phyloP scores from a whole-genome alignment of 306 rosid genomes.

The Medicago ruthenica region DNA sequence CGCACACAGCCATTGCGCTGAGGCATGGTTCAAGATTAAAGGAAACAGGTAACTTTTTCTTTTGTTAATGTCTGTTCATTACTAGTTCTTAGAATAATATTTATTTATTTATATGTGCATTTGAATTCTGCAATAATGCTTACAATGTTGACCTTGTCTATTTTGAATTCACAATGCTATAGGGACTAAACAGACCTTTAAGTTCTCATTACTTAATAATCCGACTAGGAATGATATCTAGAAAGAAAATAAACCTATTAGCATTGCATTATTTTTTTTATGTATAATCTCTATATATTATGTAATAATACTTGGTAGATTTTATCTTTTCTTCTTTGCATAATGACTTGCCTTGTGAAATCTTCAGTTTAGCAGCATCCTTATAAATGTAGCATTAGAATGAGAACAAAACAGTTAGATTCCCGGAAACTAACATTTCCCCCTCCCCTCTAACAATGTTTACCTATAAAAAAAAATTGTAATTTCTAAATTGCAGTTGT shows the following conservation, averaged over 20 bases:
- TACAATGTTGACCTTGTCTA: slow-evolving; percentile 4
- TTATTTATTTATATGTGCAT: background rate
- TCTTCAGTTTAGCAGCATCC: too few species aligned
- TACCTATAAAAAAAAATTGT: too few species aligned
- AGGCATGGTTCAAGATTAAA: slow-evolving; percentile 84
- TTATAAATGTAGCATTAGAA: background rate
- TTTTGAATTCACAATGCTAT: slow-evolving; percentile 24
- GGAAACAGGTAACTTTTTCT: slow-evolving; percentile 74
- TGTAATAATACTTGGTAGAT: too few species aligned
- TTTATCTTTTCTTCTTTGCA: slow-evolving; percentile 7
- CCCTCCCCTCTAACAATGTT: too few species aligned
- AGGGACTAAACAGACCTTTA: background rate
- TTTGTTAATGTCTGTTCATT: slow-evolving; percentile 11
- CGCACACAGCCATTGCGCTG: slow-evolving; percentile 82
- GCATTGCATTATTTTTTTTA: background rate
- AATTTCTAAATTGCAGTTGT: slow-evolving; percentile 5
- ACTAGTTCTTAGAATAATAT: background rate
- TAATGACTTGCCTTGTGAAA: slow-evolving; percentile 1
- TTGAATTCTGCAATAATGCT: background rate
- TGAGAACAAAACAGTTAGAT: background rate
- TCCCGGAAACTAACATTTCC: background rate
- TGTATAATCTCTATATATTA: too few species aligned
- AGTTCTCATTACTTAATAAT: too few species aligned
- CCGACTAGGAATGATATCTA: too few species aligned
- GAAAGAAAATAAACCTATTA: too few species aligned